These are phyloP conservation scores for Hypoxylon rubiginosum DNA, from an alignment of 2,329 filamentous ascomycete species.

Conservation along the genomic window DNA sequence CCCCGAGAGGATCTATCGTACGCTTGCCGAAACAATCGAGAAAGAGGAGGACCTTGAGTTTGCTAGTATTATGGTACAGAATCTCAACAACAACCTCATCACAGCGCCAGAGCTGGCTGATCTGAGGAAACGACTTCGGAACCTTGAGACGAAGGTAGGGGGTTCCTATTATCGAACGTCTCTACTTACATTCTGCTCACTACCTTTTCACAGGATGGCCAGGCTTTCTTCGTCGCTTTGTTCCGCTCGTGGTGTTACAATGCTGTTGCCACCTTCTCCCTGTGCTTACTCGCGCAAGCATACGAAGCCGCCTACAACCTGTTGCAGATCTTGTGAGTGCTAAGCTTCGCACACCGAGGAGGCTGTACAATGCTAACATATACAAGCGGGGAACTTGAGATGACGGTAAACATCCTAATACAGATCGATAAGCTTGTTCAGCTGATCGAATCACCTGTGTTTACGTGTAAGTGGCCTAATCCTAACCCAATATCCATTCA, in stretches of 20 bases:
- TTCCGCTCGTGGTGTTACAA: slow-evolving; percentile 99
- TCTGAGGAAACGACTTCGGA: slow-evolving; percentile 88
- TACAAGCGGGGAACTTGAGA: slow-evolving; percentile 91
- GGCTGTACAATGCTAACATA: slow-evolving; percentile 36
- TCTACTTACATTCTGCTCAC: slow-evolving; percentile 15
- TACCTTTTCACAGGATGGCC: slow-evolving; percentile 77
- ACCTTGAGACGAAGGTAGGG: slow-evolving; percentile 83
- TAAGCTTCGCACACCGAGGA: neutral
- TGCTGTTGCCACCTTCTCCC: slow-evolving; percentile 94
- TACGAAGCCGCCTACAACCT: slow-evolving; percentile 98
- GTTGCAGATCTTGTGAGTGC: slow-evolving; percentile 88
- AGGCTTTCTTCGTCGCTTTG: slow-evolving; percentile 92
- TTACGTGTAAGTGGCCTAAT: slow-evolving; percentile 81
- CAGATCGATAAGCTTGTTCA: slow-evolving; percentile 99
- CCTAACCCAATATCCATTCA: neutral
- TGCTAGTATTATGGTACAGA: slow-evolving; percentile 99
- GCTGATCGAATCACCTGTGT: slow-evolving; percentile 95
- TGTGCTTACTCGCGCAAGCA: slow-evolving; percentile 94
- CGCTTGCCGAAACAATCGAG: slow-evolving; percentile 94
- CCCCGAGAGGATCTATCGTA: slow-evolving; percentile 94
- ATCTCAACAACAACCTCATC: slow-evolving; percentile 98
- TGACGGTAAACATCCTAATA: slow-evolving; percentile 98
- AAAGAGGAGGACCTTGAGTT: slow-evolving; percentile 99
- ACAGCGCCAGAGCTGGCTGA: slow-evolving; percentile 95
- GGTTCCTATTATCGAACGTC: neutral